Conservation (phyloP, 306 rosid species). For the Vicia sativa region DNA sequence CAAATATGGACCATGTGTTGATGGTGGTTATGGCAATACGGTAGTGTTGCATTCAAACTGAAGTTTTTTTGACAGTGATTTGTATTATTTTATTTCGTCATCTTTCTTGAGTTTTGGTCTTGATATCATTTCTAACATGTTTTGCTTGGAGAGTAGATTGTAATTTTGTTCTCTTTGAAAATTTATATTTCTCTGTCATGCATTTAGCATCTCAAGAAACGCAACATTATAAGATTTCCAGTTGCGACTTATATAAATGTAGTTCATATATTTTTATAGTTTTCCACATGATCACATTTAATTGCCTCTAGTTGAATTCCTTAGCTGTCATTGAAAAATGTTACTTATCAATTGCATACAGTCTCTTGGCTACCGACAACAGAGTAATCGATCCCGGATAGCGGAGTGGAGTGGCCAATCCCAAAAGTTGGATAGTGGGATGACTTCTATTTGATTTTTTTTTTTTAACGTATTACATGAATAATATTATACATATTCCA, state of each 20-base stretch:
- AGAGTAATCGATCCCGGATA: too few species aligned
- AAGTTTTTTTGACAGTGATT: background rate
- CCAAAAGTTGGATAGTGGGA: too few species aligned
- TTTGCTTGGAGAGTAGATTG: slow-evolving; percentile 28
- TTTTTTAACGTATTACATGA: too few species aligned
- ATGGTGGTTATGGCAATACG: slow-evolving; percentile 33
- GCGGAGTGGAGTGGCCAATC: too few species aligned
- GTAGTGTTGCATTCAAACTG: slow-evolving; percentile 6
- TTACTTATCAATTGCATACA: background rate
- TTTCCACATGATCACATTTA: slow-evolving; percentile 8
- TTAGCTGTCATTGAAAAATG: background rate
- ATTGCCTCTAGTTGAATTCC: slow-evolving; percentile 8
- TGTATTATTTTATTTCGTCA: slow-evolving; percentile 19
- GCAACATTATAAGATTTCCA: too few species aligned
- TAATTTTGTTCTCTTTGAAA: slow-evolving; percentile 2
- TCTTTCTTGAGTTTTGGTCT: slow-evolving; percentile 36
- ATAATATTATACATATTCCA: too few species aligned
- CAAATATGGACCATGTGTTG: background rate
- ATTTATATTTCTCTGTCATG: background rate
- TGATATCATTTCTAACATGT: slow-evolving; percentile 9
- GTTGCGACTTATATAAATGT: background rate
- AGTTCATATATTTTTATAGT: slow-evolving; percentile 9
- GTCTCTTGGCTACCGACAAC: background rate
- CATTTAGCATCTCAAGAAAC: slow-evolving; percentile 6
- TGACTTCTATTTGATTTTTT: too few species aligned